A percentile compares a stretch with the other conserved stretches of the same genome.
phyloP scores from a whole-genome alignment of 495 filamentous ascomycete genomes.

The Cercophora samala region DNA sequence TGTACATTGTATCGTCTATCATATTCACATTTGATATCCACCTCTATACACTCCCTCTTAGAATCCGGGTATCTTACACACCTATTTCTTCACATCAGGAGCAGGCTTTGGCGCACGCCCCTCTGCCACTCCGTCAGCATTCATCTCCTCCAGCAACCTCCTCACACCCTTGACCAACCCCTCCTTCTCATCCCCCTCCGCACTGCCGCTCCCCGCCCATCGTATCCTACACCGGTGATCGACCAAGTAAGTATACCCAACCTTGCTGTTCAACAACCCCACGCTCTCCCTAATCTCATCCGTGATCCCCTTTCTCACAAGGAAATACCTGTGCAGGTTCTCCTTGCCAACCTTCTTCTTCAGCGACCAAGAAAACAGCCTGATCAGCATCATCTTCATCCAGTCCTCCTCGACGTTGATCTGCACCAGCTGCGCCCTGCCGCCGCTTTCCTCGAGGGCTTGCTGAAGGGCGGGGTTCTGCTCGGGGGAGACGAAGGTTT shows the following conservation, averaged over 20 bases:
- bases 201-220: conserved; percentile 88
- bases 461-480: conserved; percentile 63
- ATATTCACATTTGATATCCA: neutral
- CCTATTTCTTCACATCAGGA: conserved; percentile 3
- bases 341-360: conserved; percentile 52
- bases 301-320: conserved; percentile 73
- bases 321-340: conserved; percentile 73
- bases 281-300: conserved; percentile 72
- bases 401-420: conserved; percentile 82
- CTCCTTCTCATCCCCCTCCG: conserved; percentile 65
- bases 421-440: conserved; percentile 66
- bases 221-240: conserved; percentile 84
- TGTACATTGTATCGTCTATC: neutral
- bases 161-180: conserved; percentile 64
- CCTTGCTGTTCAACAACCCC: conserved; percentile 79
- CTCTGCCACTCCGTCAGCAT: conserved; percentile 27
- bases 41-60: neutral
- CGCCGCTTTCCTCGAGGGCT: conserved; percentile 45
- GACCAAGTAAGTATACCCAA: conserved; percentile 91
- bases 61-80: neutral
- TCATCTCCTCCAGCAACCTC: conserved; percentile 63
- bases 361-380: conserved; percentile 62
- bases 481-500: conserved; percentile 60
- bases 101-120: conserved; percentile 20
- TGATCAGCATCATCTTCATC: conserved; percentile 71